A percentile compares a stretch with the other conserved stretches of the same genome.
Evolutionary conservation across 2,329 filamentous ascomycete species (phyloP).

Genomic region (Fusarium nisikadoi): DNA sequence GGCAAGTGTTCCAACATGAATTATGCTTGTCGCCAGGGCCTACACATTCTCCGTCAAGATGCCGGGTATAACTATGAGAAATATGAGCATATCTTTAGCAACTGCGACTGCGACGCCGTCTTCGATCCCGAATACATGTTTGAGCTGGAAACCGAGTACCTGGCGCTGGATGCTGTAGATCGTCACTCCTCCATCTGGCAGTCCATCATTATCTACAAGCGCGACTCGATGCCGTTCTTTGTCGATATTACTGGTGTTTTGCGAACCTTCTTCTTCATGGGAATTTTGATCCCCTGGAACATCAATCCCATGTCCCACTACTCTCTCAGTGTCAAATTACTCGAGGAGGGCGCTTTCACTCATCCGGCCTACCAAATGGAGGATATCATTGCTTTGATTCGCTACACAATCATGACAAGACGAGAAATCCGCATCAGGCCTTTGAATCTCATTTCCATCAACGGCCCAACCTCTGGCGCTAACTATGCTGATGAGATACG

Average conservation of each 20-base stretch:
- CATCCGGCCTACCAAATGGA: constrained; percentile 33
- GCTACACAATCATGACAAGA: constrained; percentile 26
- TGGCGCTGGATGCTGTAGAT: constrained; percentile 20
- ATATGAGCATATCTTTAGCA: constrained; percentile 40
- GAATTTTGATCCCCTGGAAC: constrained; percentile 36
- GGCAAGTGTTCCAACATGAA: constrained; percentile 34
- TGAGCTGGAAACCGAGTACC: constrained; percentile 29
- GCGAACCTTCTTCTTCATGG: constrained; percentile 42
- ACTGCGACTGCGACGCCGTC: constrained; percentile 41
- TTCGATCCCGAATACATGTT: constrained; percentile 39
- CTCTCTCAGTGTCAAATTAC: constrained; percentile 26
- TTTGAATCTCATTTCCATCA: constrained; percentile 30
- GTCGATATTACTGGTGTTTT: constrained; percentile 41
- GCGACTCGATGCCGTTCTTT: constrained; percentile 41
- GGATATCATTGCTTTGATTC: constrained; percentile 30
- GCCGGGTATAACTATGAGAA: constrained; percentile 29
- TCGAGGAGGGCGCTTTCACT: constrained; percentile 27
- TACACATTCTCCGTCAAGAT: constrained; percentile 25
- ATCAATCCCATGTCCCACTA: constrained; percentile 35
- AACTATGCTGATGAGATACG: constrained; percentile 28
- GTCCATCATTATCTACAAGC: constrained; percentile 40
- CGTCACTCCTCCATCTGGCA: constrained; percentile 42
- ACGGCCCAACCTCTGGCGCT: constrained; percentile 28
- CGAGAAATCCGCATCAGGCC: constrained; percentile 25
- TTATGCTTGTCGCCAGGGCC: constrained; percentile 26